Base-by-base conservation (phyloP, 2,329 filamentous ascomycete species). In the Calonectria hongkongensis region DNA sequence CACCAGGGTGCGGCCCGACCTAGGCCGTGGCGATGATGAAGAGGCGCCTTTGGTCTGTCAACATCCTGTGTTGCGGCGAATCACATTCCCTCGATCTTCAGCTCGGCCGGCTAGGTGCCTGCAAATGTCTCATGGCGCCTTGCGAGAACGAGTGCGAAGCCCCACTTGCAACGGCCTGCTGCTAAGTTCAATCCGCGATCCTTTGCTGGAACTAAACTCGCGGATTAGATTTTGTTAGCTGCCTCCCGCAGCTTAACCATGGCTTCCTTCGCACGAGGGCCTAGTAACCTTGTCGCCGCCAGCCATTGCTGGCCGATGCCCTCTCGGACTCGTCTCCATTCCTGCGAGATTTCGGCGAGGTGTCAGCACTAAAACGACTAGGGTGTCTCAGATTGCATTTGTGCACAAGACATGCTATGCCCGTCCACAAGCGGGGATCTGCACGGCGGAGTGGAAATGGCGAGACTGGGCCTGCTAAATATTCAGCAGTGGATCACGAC, bases 271-370 rank as follows among this genome's bases (percentile, higher is more conserved):
- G 25, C 33, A 41, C 21, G n/a, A 21, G 33, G 6, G 15, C 27
- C 54, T 60, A 25, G 25, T 18, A 21, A 41, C 33, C 21, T 41
- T 10, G 36, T 25, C 7, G 36, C 18, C 13, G 30, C 12, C 15
- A 21, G 45, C 45, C 54, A 10, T 41, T 39, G 54, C 25, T 58
- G 54, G 54, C 8, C 16, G n/a, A 39, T 60, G 41, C 33, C 12
- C 21, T 18, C 54, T 60, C 54, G 54, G 54, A 60, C 54, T 60
- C 54, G 54, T 41, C 54, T 60, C 54, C 54, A 60, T 60, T 41
- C 7, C 21, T 60, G 54, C 21, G n/a, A 58, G 54, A 60, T 60
- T 36, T 60, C 54, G 36, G 54, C 21, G 36, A 60, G 54, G 16
- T n/a, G 54, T 60, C 25, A 60, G 54, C 54, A 4, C 54, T 60